Percentiles rank a stretch among this genome's conserved stretches.
These are phyloP conservation scores for Pyrenophora teres DNA, from an alignment of 2,329 filamentous ascomycete species.

Conservation along the genomic window DNA sequence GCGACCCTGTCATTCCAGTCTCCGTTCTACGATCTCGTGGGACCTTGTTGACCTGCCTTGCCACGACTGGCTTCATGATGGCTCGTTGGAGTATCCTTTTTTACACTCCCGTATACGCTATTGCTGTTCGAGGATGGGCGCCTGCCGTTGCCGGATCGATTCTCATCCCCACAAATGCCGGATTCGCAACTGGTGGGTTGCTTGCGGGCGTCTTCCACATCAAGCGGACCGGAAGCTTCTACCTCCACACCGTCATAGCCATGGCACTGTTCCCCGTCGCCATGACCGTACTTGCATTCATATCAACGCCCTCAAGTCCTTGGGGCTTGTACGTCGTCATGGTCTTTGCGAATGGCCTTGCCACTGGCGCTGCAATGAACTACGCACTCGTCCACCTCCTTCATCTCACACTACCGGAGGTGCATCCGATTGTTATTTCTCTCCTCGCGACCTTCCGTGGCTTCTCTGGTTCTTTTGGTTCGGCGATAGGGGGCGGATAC, in stretches of 20 bases:
- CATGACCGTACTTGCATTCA: slow-evolving; percentile 61
- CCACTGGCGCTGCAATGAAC: slow-evolving; percentile 74
- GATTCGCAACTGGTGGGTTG: slow-evolving; percentile 76
- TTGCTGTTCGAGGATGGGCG: slow-evolving; percentile 72
- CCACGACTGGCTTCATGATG: slow-evolving; percentile 79
- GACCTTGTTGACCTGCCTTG: slow-evolving; percentile 72
- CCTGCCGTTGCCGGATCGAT: slow-evolving; percentile 75
- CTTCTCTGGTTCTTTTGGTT: slow-evolving; percentile 80
- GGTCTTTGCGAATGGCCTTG: slow-evolving; percentile 72
- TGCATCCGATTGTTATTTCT: slow-evolving; percentile 76
- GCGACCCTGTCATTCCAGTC: slow-evolving; percentile 76
- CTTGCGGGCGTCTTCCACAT: slow-evolving; percentile 77
- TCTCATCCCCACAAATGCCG: slow-evolving; percentile 79
- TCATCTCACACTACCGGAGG: slow-evolving; percentile 68
- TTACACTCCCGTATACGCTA: slow-evolving; percentile 78
- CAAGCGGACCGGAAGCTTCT: slow-evolving; percentile 73
- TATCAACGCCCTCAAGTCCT: slow-evolving; percentile 60
- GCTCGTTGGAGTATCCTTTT: slow-evolving; percentile 80
- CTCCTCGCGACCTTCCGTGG: slow-evolving; percentile 79
- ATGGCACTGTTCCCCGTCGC: slow-evolving; percentile 66
- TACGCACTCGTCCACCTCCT: slow-evolving; percentile 82
- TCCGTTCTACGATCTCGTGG: slow-evolving; percentile 70
- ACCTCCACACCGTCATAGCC: slow-evolving; percentile 64
- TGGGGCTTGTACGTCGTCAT: slow-evolving; percentile 61
- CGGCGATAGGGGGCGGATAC: slow-evolving; percentile 76